Evolutionary conservation across 306 rosid genomes (phyloP).

Genomic region (Prunus padus): DNA sequence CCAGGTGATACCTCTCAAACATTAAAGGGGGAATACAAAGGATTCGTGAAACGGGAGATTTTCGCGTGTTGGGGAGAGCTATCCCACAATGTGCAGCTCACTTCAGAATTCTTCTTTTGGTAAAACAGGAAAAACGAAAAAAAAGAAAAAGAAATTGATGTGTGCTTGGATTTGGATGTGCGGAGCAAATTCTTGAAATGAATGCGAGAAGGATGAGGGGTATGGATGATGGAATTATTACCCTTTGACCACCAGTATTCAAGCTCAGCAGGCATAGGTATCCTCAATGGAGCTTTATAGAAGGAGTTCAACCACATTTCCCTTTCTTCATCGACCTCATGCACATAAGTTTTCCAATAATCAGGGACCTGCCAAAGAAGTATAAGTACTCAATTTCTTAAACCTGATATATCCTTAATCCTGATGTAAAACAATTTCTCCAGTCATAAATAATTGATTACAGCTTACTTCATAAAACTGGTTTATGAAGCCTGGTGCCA

Average conservation of each 20-base stretch:
- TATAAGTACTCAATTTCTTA: not conserved
- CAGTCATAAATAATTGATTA: constrained; percentile 21
- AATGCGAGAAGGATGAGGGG: not conserved
- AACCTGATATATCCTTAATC: not conserved
- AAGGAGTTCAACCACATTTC: constrained; percentile 98
- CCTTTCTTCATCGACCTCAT: constrained; percentile 90
- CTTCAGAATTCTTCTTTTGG: not conserved
- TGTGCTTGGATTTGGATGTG: not conserved
- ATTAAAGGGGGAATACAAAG: not conserved
- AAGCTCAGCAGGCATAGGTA: constrained; percentile 97
- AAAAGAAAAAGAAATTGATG: not conserved
- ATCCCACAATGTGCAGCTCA: not conserved
- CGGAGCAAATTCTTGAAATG: constrained; percentile 3
- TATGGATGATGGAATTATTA: constrained; percentile 18
- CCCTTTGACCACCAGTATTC: constrained; percentile 89
- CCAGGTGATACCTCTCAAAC: constrained; percentile 1
- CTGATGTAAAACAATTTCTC: constrained; percentile 10
- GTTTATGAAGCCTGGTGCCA: constrained; percentile 97
- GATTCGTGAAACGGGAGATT: not conserved
- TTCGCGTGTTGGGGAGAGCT: not conserved
- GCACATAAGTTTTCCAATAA: constrained; percentile 77
- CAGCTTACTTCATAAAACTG: constrained; percentile 83
- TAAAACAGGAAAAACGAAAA: not conserved
- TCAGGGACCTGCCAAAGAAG: constrained; percentile 78
- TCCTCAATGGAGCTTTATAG: constrained; percentile 85